A percentile compares a stretch with the other conserved stretches of the same genome.
phyloP scores from a whole-genome alignment of 257 asterid genomes.

The Linaria vulgaris region DNA sequence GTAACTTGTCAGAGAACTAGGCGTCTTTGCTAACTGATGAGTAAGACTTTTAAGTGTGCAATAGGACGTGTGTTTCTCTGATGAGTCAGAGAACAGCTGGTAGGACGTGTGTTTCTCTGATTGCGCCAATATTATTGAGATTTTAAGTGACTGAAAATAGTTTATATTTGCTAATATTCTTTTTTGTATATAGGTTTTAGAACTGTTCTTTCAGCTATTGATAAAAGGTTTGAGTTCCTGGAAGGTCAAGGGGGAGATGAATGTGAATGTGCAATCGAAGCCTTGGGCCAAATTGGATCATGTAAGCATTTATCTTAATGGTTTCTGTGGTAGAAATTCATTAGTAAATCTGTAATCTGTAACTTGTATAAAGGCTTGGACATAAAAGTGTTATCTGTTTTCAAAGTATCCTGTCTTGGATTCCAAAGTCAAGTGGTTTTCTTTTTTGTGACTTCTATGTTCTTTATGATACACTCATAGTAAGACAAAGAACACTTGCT shows the following conservation, averaged over 20 bases:
- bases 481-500: neutral
- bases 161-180: constrained; percentile 22
- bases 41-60: neutral
- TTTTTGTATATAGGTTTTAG: constrained; percentile 51
- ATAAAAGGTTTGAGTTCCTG: constrained; percentile 58
- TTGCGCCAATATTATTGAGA: neutral
- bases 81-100: too few relatives aligned
- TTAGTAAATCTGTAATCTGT: neutral
- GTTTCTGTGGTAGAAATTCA: neutral
- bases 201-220: constrained; percentile 65
- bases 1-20: neutral
- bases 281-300: constrained; percentile 88
- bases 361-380: constrained; percentile 17
- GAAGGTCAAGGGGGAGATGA: constrained; percentile 72
- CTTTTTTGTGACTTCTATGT: neutral
- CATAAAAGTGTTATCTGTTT: constrained; percentile 21
- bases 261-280: constrained; percentile 93
- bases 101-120: neutral
- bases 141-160: constrained; percentile 9
- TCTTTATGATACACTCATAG: constrained; percentile 15
- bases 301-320: constrained; percentile 56
- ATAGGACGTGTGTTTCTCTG: too few relatives aligned
- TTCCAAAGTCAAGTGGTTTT: constrained; percentile 2
- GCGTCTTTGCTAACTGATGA: neutral
- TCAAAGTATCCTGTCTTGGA: constrained; percentile 4